Evolutionary conservation across 441 rosid genomes (phyloP).

Genomic region (Erysimum pusillum): DNA sequence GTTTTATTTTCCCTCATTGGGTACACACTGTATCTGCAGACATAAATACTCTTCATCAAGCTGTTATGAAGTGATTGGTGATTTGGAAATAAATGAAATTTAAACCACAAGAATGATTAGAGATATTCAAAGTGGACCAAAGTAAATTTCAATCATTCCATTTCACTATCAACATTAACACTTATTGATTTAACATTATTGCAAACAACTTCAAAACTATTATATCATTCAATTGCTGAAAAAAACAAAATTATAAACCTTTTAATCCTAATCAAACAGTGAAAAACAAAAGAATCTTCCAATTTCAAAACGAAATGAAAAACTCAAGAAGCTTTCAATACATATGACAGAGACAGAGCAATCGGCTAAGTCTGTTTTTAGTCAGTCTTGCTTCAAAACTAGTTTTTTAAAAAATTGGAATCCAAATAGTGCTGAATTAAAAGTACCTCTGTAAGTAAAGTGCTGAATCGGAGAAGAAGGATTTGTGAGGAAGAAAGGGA

Average conservation of each 20-base stretch:
- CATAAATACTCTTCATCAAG: conserved; percentile 47
- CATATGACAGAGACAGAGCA: too few species aligned
- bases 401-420: too few species aligned
- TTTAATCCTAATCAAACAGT: too few species aligned
- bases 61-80: conserved; percentile 46
- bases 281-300: too few species aligned
- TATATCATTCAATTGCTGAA: conserved; percentile 10
- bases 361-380: too few species aligned
- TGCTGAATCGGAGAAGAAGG: conserved; percentile 20
- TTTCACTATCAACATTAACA: conserved; percentile 32
- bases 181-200: too few species aligned
- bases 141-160: conserved; percentile 37
- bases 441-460: too few species aligned
- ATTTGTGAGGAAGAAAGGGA: conserved; percentile 35
- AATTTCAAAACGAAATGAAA: not conserved
- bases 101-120: conserved; percentile 38
- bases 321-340: too few species aligned
- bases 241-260: not conserved
- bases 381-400: too few species aligned
- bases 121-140: conserved; percentile 44
- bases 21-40: conserved; percentile 22
- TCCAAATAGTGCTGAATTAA: too few species aligned
- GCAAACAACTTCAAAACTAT: too few species aligned
- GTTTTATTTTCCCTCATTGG: not conserved
- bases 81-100: conserved; percentile 21